Base-by-base conservation (phyloP, 805 yeast genomes). In the Hyphopichia homilentoma region DNA sequence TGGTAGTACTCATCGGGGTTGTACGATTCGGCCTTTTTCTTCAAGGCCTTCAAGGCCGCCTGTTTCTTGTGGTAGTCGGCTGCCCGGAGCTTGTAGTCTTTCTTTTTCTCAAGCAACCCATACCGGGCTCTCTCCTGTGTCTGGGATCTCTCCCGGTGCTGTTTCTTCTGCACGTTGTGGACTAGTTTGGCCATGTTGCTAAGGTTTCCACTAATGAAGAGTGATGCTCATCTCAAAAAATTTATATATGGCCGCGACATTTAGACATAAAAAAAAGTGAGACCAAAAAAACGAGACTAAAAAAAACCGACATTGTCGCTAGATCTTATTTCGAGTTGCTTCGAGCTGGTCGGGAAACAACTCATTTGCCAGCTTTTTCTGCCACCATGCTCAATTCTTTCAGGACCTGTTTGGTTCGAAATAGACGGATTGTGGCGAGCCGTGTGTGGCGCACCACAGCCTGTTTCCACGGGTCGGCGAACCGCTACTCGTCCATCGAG, bases 1-100 rank as follows among this genome's bases (percentile, higher is more conserved):
- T 87, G 96, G 59, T 90, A 88, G 64, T 84, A 93, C 59, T 93
- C 98, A 70, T 93, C 98, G 11, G 94, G 95, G 54, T 93, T 93
- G 46, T 87, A 73, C 27, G 71, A 70, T 22, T 70, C 64, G 2
- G 84, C 94, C 53, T 87, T 90, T 25, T 70, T 68, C 44, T 84
- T 77, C 36, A 93, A 70, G 1, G 81, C 70, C 60, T 84, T 84
- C 32, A 93, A 47, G 22, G 77, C 79, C 11, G 77, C 77, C 50
- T 76, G 74, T 44, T 76, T 76, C 57, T 72, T 66, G 49, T 76
- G 81, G 44, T 60, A 75, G 48, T 76, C 78, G 13, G 66, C 70
- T 4, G 80, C 79, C 49, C 81, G 59, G 24, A 75, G 51, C 37
- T 50, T 51, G 45, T 67, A 67, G 47, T 67, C 73, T 47, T 67